Evolutionary conservation across 768 basidiomycete genomes (phyloP).

Genomic region (Amanita jacksonii): DNA sequence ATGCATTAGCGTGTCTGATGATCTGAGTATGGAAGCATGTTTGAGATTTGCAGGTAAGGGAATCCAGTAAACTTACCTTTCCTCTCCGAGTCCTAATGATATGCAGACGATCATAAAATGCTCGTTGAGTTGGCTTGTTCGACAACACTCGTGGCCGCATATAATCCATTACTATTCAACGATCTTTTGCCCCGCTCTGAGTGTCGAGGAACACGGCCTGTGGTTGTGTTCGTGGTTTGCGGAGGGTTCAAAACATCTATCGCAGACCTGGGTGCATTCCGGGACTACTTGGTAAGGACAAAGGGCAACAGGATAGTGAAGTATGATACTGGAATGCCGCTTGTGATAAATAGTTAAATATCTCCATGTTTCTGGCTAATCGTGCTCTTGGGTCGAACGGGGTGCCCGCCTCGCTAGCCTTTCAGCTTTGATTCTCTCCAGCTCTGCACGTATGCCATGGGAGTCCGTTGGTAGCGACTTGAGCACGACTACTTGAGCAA

Average conservation of each 20-base stretch:
- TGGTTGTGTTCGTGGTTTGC: constrained; percentile 60
- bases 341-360: constrained; percentile 20
- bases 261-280: constrained; percentile 42
- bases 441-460: constrained; percentile 52
- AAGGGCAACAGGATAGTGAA: constrained; percentile 26
- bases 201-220: constrained; percentile 18
- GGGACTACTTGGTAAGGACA: constrained; percentile 21
- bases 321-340: constrained; percentile 29
- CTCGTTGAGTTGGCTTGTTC: constrained; percentile 70
- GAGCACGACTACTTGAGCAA: neutral
- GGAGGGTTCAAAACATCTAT: constrained; percentile 63
- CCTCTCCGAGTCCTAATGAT: constrained; percentile 9
- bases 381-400: constrained; percentile 33
- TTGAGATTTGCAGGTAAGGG: constrained; percentile 47
- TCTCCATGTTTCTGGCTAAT: too few relatives aligned
- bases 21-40: constrained; percentile 55
- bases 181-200: constrained; percentile 31
- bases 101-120: constrained; percentile 65
- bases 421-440: constrained; percentile 63
- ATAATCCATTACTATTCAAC: constrained; percentile 46
- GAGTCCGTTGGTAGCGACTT: constrained; percentile 63
- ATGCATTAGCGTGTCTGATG: constrained; percentile 57
- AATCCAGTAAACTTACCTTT: neutral
- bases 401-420: constrained; percentile 39
- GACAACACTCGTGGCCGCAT: constrained; percentile 59